phyloP scores from a whole-genome alignment of 192 early-diverging fungal species.

The Helicostylum pulchrum region DNA sequence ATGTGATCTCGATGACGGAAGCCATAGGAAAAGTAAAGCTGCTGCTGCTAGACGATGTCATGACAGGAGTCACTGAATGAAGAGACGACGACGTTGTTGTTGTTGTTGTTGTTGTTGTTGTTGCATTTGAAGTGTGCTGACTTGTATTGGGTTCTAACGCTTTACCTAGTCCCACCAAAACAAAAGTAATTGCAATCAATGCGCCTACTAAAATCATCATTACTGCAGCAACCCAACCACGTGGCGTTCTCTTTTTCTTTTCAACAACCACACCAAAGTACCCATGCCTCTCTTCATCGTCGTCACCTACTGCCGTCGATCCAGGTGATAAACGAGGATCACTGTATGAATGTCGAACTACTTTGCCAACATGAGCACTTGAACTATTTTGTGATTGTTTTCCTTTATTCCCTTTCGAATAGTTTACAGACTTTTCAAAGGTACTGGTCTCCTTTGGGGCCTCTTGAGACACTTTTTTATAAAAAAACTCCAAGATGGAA shows the following conservation, averaged over 20 bases:
- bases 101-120: neutral
- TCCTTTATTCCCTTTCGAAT: neutral
- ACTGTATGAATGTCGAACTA: conserved; percentile 11
- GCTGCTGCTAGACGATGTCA: neutral
- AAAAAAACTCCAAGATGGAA: no score
- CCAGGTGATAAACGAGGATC: conserved; percentile 13
- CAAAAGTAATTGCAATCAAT: conserved; percentile 8
- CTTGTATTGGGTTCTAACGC: neutral
- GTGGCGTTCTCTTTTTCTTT: conserved; percentile 6
- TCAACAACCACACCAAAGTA: conserved; percentile 1
- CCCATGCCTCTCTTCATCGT: conserved; percentile 1
- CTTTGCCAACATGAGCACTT: neutral
- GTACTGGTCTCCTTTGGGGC: no score
- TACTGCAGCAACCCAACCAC: neutral
- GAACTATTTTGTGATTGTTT: neutral
- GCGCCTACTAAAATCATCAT: conserved; percentile 7
- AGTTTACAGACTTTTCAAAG: no score
- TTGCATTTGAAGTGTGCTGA: neutral
- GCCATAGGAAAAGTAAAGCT: neutral
- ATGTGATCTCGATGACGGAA: neutral
- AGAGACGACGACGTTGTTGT: neutral
- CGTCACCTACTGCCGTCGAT: conserved; percentile 5
- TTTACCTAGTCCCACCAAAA: conserved; percentile 8
- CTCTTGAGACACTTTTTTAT: neutral
- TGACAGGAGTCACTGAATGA: neutral